Base-by-base conservation (phyloP, 139 green algal genomes). In the Coccomyxa sp. region DNA sequence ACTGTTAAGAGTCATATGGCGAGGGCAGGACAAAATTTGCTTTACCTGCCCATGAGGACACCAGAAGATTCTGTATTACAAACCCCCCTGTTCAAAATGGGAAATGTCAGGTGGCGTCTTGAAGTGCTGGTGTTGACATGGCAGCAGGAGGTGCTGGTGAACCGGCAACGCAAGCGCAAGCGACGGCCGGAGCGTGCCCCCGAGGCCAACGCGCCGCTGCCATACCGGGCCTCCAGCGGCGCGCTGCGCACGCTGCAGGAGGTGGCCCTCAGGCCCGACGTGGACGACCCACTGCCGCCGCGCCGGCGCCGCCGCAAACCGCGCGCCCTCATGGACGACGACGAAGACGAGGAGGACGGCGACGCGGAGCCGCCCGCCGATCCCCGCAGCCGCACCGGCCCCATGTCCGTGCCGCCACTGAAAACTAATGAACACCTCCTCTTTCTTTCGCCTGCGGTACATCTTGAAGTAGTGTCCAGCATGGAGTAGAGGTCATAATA, bases 181-280 rank as follows among this genome's bases (percentile, higher is more conserved):
- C 17, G 76, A 25, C 76, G 76, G 76, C 76, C 76, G 14, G 76
- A 80, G 76, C 76, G 76, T 25, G 76, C 76, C 16, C 15, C 76
- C 16, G 76, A 59, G 13, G 76, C 30, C 14, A 71, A 17, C 59
- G 31, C 15, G 71, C 27, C 28, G 23, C 71, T 77, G 27, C 27
- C 71, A 3, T 31, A 31, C 71, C 27, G 27, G 71, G 71, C 0
- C 12, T 31, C 71, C 71, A 38, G 71, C 71, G 71, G 71, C 27
- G 71, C 71, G 21, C 71, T 77, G 23, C 21, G 71, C 23, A n/a
- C 71, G 28, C 71, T 77, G 23, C 71, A 77, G 27, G 63, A 71
- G 9, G 63, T 71, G 7, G 71, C 71, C 14, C 27, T 77, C 23
- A 12, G 71, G 14, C 71, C 27, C 14, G 71, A 77, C 71, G 14